phyloP scores from a whole-genome alignment of 345 rosid genomes.

The Lumnitzera littorea region DNA sequence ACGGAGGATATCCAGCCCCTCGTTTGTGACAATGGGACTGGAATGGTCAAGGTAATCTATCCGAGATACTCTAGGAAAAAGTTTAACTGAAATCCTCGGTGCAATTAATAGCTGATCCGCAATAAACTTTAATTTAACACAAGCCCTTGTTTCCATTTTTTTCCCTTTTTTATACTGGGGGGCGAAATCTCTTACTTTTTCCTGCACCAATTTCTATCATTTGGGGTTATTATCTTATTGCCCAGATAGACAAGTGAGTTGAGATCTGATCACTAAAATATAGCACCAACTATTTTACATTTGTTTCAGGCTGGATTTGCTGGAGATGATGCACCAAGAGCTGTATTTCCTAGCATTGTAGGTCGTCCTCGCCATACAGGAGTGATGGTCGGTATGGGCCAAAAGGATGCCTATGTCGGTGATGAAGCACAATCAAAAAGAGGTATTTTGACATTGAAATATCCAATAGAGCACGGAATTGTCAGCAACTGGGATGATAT shows the following conservation, averaged over 20 bases:
- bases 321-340: conserved; percentile 51
- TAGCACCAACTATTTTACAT: background rate
- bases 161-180: no score
- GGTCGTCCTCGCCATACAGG: conserved; percentile 56
- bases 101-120: background rate
- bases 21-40: conserved; percentile 68
- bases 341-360: conserved; percentile 50
- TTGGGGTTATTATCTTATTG: no score
- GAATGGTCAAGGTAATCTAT: conserved; percentile 55
- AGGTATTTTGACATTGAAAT: conserved; percentile 56
- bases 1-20: conserved; percentile 49
- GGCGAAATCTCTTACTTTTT: no score
- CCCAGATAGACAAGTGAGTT: no score
- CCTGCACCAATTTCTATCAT: no score
- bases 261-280: no score
- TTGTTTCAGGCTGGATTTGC: conserved; percentile 44
- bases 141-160: no score
- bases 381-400: conserved; percentile 61
- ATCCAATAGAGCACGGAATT: conserved; percentile 59
- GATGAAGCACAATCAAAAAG: conserved; percentile 71
- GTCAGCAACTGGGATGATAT: conserved; percentile 64
- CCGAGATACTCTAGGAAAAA: background rate
- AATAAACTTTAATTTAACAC: background rate
- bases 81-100: background rate
- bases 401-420: conserved; percentile 64